Evolutionary conservation across 2,329 filamentous ascomycete genomes (phyloP).

Genomic region (Tolypocladium pustulatum): DNA sequence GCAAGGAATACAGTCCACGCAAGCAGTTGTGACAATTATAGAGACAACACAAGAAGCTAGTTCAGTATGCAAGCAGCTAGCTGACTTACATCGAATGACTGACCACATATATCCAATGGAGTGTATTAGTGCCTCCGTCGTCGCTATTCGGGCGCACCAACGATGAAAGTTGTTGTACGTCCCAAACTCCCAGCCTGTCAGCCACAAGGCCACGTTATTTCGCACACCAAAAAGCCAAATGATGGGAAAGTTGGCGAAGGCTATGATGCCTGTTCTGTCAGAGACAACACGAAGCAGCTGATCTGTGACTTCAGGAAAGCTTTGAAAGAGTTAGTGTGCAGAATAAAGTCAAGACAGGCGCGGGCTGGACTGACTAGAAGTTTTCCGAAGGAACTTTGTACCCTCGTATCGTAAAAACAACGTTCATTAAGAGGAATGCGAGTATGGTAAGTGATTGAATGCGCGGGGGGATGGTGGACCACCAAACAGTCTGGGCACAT

Average conservation of each 20-base stretch:
- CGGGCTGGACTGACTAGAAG: constrained; percentile 23
- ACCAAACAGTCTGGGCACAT: constrained; percentile 31
- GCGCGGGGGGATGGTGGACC: constrained; percentile 32
- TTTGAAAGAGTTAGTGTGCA: constrained; percentile 12
- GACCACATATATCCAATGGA: constrained; percentile 46
- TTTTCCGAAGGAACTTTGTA: constrained; percentile 26
- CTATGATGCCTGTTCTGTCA: constrained; percentile 54
- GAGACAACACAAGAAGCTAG: too few species aligned
- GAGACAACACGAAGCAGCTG: constrained; percentile 44
- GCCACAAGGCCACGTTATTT: constrained; percentile 56
- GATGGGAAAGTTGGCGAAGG: constrained; percentile 52
- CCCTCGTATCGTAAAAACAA: constrained; percentile 22
- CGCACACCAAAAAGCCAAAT: constrained; percentile 58
- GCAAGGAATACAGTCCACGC: too few species aligned
- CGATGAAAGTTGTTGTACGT: constrained; percentile 60
- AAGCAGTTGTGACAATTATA: too few species aligned
- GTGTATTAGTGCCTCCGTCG: constrained; percentile 51
- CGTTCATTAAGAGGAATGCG: constrained; percentile 26
- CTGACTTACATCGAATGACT: constrained; percentile 22
- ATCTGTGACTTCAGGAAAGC: constrained; percentile 17
- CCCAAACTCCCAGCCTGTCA: constrained; percentile 59
- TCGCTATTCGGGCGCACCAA: constrained; percentile 53
- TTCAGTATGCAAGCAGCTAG: neutral
- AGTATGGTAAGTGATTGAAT: constrained; percentile 30
- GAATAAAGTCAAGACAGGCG: constrained; percentile 3